phyloP scores from a whole-genome alignment of 176 grass and related monocot genomes.

The Thinopyrum elongatum region DNA sequence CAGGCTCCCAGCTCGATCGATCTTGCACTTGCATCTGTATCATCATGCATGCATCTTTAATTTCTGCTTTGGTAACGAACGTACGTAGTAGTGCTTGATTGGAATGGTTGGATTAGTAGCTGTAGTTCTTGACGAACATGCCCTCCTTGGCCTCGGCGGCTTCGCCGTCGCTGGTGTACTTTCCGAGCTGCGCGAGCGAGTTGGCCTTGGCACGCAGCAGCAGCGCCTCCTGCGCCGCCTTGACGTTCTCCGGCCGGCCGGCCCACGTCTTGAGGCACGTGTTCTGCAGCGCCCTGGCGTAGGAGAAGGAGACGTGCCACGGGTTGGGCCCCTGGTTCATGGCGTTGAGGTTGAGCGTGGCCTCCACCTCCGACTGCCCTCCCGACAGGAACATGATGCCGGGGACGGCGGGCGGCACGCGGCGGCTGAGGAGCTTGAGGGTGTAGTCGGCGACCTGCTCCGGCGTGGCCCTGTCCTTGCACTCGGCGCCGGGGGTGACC shows the following conservation, averaged over 20 bases:
- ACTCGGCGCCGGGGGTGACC: constrained; percentile 58
- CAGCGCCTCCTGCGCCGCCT: constrained; percentile 58
- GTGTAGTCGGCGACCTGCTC: constrained; percentile 60
- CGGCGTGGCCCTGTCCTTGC: constrained; percentile 39
- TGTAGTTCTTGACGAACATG: constrained; percentile 71
- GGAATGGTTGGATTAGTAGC: constrained; percentile 37
- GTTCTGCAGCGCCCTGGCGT: constrained; percentile 62
- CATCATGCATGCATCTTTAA: background rate
- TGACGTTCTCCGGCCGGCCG: constrained; percentile 53
- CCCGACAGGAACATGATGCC: constrained; percentile 65
- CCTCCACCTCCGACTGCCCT: constrained; percentile 67
- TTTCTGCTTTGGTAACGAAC: background rate
- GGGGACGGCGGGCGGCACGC: constrained; percentile 58
- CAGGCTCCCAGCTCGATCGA: background rate
- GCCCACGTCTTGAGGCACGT: constrained; percentile 62
- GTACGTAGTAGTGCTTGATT: background rate
- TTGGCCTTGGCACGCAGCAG: constrained; percentile 58
- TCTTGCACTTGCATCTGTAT: background rate
- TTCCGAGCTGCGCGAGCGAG: constrained; percentile 58
- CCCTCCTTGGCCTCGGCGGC: constrained; percentile 58
- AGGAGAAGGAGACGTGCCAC: constrained; percentile 67
- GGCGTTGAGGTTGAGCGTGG: constrained; percentile 61
- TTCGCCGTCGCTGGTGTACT: constrained; percentile 54
- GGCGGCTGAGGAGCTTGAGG: constrained; percentile 46
- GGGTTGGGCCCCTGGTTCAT: constrained; percentile 72